Conservation (phyloP, 495 filamentous ascomycete genomes). For the Penicillium ochrochloron region DNA sequence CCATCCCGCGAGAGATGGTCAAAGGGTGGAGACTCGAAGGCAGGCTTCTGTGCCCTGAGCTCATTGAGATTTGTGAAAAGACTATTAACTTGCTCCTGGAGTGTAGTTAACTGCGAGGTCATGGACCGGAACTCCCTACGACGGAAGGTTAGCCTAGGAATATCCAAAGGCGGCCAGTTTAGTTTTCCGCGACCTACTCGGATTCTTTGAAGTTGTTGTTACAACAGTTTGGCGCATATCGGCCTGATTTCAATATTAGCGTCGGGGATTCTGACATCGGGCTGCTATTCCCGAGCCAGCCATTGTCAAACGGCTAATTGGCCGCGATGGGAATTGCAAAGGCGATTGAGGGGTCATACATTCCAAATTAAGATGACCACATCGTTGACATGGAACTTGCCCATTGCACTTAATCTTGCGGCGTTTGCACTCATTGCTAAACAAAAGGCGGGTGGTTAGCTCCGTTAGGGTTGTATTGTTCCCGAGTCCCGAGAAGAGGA, state of each 20-base stretch:
- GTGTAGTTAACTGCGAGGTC: slow-evolving; percentile 68
- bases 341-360: slow-evolving; percentile 49
- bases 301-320: neutral
- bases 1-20: slow-evolving; percentile 46
- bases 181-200: slow-evolving; percentile 50
- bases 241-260: slow-evolving; percentile 37
- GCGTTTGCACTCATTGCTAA: slow-evolving; percentile 85
- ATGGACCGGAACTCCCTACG: slow-evolving; percentile 76
- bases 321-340: neutral
- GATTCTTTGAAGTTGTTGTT: slow-evolving; percentile 81
- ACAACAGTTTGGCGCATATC: slow-evolving; percentile 94
- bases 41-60: slow-evolving; percentile 53
- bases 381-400: slow-evolving; percentile 84
- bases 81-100: slow-evolving; percentile 85
- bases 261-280: neutral
- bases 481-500: neutral
- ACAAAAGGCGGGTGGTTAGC: slow-evolving; percentile 22
- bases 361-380: slow-evolving; percentile 84
- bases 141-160: slow-evolving; percentile 16
- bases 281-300: neutral
- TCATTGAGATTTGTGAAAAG: slow-evolving; percentile 72
- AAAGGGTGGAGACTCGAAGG: slow-evolving; percentile 43
- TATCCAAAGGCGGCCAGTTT: neutral
- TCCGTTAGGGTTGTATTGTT: slow-evolving; percentile 5
- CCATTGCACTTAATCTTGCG: slow-evolving; percentile 97